Percentiles rank a stretch among this genome's conserved stretches.
phyloP scores from a whole-genome alignment of 768 basidiomycete species.

The Hericium coralloides region DNA sequence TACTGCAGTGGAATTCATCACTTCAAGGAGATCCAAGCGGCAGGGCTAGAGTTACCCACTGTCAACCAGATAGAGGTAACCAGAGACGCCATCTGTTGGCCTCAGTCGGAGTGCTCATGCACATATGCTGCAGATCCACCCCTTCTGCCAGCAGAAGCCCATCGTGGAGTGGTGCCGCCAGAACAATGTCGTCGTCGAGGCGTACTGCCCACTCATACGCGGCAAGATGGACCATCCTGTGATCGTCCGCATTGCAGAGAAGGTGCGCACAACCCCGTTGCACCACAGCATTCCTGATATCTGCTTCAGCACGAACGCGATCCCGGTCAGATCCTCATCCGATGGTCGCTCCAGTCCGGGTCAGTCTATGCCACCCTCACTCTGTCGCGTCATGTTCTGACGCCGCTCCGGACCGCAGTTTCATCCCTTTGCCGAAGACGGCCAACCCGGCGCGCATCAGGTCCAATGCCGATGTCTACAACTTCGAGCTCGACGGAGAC shows the following conservation, averaged over 20 bases:
- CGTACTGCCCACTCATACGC: slow-evolving; percentile 70
- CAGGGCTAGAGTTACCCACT: slow-evolving; percentile 54
- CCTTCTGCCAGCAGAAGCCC: slow-evolving; percentile 42
- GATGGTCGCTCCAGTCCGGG: slow-evolving; percentile 88
- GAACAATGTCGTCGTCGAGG: slow-evolving; percentile 54
- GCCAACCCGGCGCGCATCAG: slow-evolving; percentile 62
- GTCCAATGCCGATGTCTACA: slow-evolving; percentile 66
- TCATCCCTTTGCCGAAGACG: slow-evolving; percentile 78
- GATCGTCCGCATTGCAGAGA: slow-evolving; percentile 44
- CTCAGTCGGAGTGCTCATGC: background rate
- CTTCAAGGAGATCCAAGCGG: slow-evolving; percentile 60
- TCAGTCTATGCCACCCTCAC: slow-evolving; percentile 25
- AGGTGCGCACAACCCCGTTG: slow-evolving; percentile 33
- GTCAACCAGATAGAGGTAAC: slow-evolving; percentile 79
- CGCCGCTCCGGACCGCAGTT: slow-evolving; percentile 32
- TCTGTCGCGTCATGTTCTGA: background rate
- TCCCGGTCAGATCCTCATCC: slow-evolving; percentile 78
- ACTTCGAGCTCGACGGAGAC: slow-evolving; percentile 57
- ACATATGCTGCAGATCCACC: slow-evolving; percentile 52
- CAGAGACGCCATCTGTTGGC: no score
- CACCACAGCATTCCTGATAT: background rate
- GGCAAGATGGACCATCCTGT: slow-evolving; percentile 36
- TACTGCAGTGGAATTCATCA: slow-evolving; percentile 54
- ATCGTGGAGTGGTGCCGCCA: slow-evolving; percentile 42
- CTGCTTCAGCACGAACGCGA: slow-evolving; percentile 42